Percentiles rank a stretch among this genome's conserved stretches.
These are phyloP conservation scores for Apiospora phragmitis DNA, from an alignment of 2,329 filamentous ascomycete genomes.

Conservation along the genomic window DNA sequence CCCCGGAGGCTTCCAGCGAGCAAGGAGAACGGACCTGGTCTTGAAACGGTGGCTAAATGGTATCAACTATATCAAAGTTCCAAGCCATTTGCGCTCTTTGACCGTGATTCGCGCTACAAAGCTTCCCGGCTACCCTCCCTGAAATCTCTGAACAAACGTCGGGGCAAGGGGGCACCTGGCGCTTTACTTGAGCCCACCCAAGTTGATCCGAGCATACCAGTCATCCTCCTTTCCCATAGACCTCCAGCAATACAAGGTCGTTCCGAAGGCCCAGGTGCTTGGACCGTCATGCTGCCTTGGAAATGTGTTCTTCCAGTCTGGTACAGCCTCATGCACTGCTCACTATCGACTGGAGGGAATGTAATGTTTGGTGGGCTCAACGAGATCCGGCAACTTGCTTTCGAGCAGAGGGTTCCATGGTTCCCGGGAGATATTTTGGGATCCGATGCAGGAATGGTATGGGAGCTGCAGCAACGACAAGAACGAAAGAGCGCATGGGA, in stretches of 20 bases:
- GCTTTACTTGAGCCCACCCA: slow-evolving; percentile 55
- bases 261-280: slow-evolving; percentile 59
- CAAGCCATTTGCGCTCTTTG: slow-evolving; percentile 61
- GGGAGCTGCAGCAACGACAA: slow-evolving; percentile 69
- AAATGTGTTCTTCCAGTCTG: slow-evolving; percentile 84
- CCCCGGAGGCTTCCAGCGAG: slow-evolving; percentile 49
- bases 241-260: slow-evolving; percentile 42
- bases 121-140: slow-evolving; percentile 72
- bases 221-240: slow-evolving; percentile 61
- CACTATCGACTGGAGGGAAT: slow-evolving; percentile 76
- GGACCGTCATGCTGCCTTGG: slow-evolving; percentile 88
- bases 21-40: neutral
- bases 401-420: slow-evolving; percentile 76
- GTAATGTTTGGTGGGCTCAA: slow-evolving; percentile 80
- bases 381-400: slow-evolving; percentile 76
- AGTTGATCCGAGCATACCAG: slow-evolving; percentile 75
- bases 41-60: slow-evolving; percentile 20
- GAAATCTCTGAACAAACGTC: slow-evolving; percentile 78
- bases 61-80: slow-evolving; percentile 25
- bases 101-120: slow-evolving; percentile 63
- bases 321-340: slow-evolving; percentile 82
- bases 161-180: slow-evolving; percentile 63
- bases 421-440: slow-evolving; percentile 86
- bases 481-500: slow-evolving; percentile 68
- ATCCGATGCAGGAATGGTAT: slow-evolving; percentile 74